Percentiles rank a stretch among this genome's conserved stretches.
phyloP scores from a whole-genome alignment of 805 yeast genomes.

The Metschnikowia gruessii region DNA sequence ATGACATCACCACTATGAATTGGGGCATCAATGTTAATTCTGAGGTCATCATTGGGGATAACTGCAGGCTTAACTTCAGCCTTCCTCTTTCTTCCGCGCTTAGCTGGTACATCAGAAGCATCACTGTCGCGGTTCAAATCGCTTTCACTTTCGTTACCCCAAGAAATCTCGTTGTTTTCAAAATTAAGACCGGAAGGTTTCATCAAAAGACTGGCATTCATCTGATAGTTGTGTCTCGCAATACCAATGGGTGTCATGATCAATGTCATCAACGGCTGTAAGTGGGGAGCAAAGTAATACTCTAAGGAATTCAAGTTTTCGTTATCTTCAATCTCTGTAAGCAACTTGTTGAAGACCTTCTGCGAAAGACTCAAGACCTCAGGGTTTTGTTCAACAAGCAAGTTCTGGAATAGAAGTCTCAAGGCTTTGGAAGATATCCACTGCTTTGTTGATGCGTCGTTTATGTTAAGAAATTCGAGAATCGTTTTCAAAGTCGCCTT shows the following conservation, averaged over 20 bases:
- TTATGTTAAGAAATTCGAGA: conserved; percentile 64
- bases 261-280: conserved; percentile 58
- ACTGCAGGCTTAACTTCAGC: conserved; percentile 28
- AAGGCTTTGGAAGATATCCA: conserved; percentile 80
- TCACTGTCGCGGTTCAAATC: conserved; percentile 9
- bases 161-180: conserved; percentile 17
- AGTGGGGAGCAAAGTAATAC: conserved; percentile 52
- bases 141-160: conserved; percentile 11
- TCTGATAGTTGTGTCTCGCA: conserved; percentile 79
- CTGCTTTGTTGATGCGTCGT: conserved; percentile 48
- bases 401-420: conserved; percentile 79
- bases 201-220: conserved; percentile 72
- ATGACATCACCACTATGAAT: conserved; percentile 88
- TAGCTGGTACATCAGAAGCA: conserved; percentile 20
- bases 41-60: conserved; percentile 54
- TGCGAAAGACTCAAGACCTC: conserved; percentile 65
- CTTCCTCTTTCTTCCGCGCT: conserved; percentile 51
- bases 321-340: conserved; percentile 42
- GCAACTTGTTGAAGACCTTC: conserved; percentile 55
- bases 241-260: conserved; percentile 94
- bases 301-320: conserved; percentile 41
- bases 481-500: conserved; percentile 82
- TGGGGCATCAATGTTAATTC: conserved; percentile 89
- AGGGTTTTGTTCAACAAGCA: conserved; percentile 82
- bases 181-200: conserved; percentile 67